phyloP scores from a whole-genome alignment of 345 rosid species.

The Crucihimalaya himalaica region DNA sequence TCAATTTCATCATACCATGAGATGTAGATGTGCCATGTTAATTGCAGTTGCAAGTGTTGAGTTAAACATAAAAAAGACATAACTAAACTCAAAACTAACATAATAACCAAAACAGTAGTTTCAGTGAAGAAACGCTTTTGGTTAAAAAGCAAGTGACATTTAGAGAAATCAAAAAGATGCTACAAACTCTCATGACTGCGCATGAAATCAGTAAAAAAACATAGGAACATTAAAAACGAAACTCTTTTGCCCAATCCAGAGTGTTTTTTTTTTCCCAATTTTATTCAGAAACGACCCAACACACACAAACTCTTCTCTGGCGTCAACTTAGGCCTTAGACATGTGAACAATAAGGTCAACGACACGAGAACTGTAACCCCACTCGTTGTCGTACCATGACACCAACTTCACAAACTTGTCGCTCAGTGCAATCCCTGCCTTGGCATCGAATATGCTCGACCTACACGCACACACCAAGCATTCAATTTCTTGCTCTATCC shows the following conservation, averaged over 20 bases:
- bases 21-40: too few species aligned
- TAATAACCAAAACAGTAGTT: constrained; percentile 6
- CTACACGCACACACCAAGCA: constrained; percentile 34
- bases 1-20: too few species aligned
- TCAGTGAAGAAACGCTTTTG: background rate
- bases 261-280: background rate
- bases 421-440: constrained; percentile 80
- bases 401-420: constrained; percentile 60
- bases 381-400: constrained; percentile 80
- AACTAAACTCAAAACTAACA: constrained; percentile 5
- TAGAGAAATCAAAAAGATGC: background rate
- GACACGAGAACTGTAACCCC: constrained; percentile 84
- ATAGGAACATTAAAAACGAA: background rate
- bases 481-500: background rate
- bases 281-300: constrained; percentile 15
- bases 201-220: constrained; percentile 15
- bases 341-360: constrained; percentile 61
- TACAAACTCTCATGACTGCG: constrained; percentile 25
- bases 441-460: constrained; percentile 86
- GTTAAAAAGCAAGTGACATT: constrained; percentile 4
- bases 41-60: background rate
- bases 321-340: constrained; percentile 36
- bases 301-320: constrained; percentile 8
- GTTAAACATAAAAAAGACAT: background rate
- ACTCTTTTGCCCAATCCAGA: background rate